Conservation (phyloP, 768 basidiomycete genomes). For the Russula foetens region DNA sequence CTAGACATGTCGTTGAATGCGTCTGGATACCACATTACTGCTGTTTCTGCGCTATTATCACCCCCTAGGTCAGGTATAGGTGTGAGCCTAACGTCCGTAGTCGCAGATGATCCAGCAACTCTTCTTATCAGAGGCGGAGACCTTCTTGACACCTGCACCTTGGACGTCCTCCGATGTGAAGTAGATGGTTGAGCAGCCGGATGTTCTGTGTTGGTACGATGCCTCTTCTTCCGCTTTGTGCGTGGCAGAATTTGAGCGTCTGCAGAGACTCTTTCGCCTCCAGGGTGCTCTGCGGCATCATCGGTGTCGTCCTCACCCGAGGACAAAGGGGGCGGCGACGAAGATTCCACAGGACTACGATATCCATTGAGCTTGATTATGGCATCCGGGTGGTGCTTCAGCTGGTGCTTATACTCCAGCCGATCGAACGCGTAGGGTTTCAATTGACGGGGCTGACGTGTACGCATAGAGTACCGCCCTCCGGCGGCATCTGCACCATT, state of each 20-base stretch:
- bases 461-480: conserved; percentile 45
- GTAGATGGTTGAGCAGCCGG: background rate
- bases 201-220: background rate
- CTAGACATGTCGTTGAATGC: conserved; percentile 6
- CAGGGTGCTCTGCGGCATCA: background rate
- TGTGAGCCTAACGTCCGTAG: background rate
- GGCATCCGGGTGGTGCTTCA: conserved; percentile 56
- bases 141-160: background rate
- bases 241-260: background rate
- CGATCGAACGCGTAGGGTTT: conserved; percentile 57
- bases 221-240: conserved; percentile 1
- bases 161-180: background rate
- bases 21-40: conserved; percentile 2
- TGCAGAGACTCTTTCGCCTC: background rate
- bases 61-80: background rate
- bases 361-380: conserved; percentile 46
- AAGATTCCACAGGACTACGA: conserved; percentile 17
- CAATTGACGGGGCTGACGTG: conserved; percentile 46
- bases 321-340: conserved; percentile 1
- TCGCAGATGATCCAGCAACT: background rate
- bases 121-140: background rate
- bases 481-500: background rate
- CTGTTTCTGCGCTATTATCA: background rate
- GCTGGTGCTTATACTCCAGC: conserved; percentile 39
- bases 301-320: background rate